Evolutionary conservation across 2,329 filamentous ascomycete genomes (phyloP), one percentile per base, ranked within the genome.

Genomic region (Aspergillus sojae): DNA sequence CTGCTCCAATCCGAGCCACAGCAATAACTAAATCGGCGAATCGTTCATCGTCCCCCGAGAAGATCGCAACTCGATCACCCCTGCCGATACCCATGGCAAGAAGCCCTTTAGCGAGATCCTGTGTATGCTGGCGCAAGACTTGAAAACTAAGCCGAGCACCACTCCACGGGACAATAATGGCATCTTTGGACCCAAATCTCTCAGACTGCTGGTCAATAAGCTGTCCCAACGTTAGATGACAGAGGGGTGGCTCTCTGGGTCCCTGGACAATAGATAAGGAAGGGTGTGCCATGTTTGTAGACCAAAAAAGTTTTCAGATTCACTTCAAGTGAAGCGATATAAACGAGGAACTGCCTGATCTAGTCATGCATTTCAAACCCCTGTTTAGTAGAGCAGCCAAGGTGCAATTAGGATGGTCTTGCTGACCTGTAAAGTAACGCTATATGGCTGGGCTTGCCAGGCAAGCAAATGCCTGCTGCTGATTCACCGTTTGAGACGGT

Each of bases 51-150:
- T 84, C 82, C 6, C 81, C 77, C 72, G 88, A 88, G 85, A 91
- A 89, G 69, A 92, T 88, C 39, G 85, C 89, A 30, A 91, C 83
- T 28, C 89, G 81, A 72, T 91, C 89, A 57, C 88, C 88, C 21
- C 84, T 82, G 30, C 83, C 79, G 57, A 91, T 84, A 7, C 88
- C 88, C 75, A 87, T 83, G 34, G 84, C 83, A 46, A 90, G 77
- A 58, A 92, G 75, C 10, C 55, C 48, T 32, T 45, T 21, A 2
- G 63, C 41, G 11, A 62, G 39, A 3, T 32, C 26, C 28, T 46
- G 23, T 11, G 43, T 54, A 7, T 32, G 16, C 1, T 36, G 6
- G 10, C 34, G n/a, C 16, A 65, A 30, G 4, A 28, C 26, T 19
- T 36, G 32, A 16, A 57, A 62, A 39, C 12, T 60, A 16, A 60